phyloP scores from a whole-genome alignment of 192 early-diverging fungal species.

The Rhizoclosmatium sp. region DNA sequence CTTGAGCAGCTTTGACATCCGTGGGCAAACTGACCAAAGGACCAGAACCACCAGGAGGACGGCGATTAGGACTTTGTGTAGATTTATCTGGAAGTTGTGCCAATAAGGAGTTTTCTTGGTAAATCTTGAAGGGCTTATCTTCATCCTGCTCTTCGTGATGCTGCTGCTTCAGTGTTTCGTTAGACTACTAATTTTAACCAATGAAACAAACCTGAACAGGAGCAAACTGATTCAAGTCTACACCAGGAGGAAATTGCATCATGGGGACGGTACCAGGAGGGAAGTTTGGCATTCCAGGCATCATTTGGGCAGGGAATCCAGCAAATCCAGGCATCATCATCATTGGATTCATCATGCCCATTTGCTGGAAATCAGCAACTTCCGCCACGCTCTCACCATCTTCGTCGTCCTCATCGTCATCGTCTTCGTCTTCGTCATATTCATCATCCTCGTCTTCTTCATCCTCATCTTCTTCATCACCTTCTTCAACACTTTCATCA shows the following conservation, averaged over 20 bases:
- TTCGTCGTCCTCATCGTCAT: slow-evolving; percentile 1
- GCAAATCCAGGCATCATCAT: slow-evolving; percentile 35
- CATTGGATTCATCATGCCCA: slow-evolving; percentile 16
- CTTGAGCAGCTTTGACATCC: slow-evolving; percentile 35
- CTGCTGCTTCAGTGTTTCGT: no score
- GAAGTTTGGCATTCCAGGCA: slow-evolving; percentile 25
- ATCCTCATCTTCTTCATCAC: slow-evolving; percentile 20
- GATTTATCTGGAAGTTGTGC: slow-evolving; percentile 35
- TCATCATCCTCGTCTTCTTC: slow-evolving; percentile 20
- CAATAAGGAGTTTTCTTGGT: slow-evolving; percentile 36
- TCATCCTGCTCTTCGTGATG: slow-evolving; percentile 6
- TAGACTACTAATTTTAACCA: neutral
- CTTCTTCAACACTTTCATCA: slow-evolving; percentile 24
- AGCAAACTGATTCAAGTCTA: slow-evolving; percentile 5
- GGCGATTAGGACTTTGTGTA: slow-evolving; percentile 30
- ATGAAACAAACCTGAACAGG: neutral
- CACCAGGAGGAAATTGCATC: neutral
- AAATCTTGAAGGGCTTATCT: slow-evolving; percentile 32
- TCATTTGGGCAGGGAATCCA: neutral
- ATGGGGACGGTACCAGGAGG: neutral
- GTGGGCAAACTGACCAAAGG: slow-evolving; percentile 31
- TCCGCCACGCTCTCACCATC: neutral
- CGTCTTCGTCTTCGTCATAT: slow-evolving; percentile 13
- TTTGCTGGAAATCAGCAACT: slow-evolving; percentile 4
- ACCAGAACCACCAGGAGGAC: neutral